phyloP scores from a whole-genome alignment of 129 eudicot species.

The Arctium lappa region DNA sequence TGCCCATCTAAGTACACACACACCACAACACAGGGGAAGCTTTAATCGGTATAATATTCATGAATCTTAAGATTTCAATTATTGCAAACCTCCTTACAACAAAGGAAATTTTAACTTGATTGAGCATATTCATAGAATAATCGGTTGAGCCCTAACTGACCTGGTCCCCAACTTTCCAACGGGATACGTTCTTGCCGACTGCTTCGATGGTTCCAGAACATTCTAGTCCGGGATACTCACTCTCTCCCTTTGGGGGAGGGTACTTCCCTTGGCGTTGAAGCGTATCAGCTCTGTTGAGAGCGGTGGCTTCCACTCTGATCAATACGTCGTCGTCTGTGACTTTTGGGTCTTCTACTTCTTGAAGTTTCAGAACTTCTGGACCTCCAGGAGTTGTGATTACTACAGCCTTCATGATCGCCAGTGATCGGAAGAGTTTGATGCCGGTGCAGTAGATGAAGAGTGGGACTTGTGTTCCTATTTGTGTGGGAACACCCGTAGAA shows the following conservation, averaged over 20 bases:
- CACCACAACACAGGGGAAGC: not conserved
- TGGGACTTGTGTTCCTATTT: too few relatives aligned
- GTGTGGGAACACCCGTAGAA: too few relatives aligned
- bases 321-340: constrained; percentile 66
- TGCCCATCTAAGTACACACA: not conserved
- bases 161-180: constrained; percentile 98
- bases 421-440: not conserved
- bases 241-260: constrained; percentile 76
- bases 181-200: constrained; percentile 62
- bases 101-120: not conserved
- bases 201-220: constrained; percentile 77
- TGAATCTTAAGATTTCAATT: not conserved
- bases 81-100: not conserved
- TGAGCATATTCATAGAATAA: not conserved
- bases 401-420: constrained; percentile 67
- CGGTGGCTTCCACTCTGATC: constrained; percentile 78
- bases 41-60: not conserved
- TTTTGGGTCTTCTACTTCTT: constrained; percentile 76
- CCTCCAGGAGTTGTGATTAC: constrained; percentile 79
- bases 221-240: constrained; percentile 77
- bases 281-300: constrained; percentile 88
- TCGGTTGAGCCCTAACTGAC: constrained; percentile 21
- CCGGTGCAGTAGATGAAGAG: too few relatives aligned
- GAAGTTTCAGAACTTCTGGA: constrained; percentile 68
- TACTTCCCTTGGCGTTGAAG: constrained; percentile 76